phyloP scores from a whole-genome alignment of 1,139 yeast species.

The Geotrichum macrosporum region DNA sequence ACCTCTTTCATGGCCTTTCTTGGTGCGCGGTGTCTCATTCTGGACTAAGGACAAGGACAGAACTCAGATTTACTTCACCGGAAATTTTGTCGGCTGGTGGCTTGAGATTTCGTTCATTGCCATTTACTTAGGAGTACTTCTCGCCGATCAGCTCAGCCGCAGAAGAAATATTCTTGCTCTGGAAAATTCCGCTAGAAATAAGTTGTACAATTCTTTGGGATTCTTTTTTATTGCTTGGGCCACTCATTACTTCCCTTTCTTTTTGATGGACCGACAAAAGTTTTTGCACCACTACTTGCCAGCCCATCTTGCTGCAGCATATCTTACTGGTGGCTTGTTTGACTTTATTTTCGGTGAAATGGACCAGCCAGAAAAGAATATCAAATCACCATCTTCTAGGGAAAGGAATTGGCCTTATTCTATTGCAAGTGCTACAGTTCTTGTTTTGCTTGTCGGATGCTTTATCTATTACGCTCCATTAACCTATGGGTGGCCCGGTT shows the following conservation, averaged over 20 bases:
- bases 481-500: slow-evolving; percentile 71
- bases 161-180: slow-evolving; percentile 65
- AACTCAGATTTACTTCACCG: slow-evolving; percentile 80
- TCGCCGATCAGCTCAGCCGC: slow-evolving; percentile 73
- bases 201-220: slow-evolving; percentile 74
- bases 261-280: slow-evolving; percentile 86
- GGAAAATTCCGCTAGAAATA: slow-evolving; percentile 60
- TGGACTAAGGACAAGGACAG: slow-evolving; percentile 69
- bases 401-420: slow-evolving; percentile 14
- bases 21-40: slow-evolving; percentile 88
- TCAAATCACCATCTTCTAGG: background rate
- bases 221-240: slow-evolving; percentile 86
- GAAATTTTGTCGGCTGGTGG: slow-evolving; percentile 94
- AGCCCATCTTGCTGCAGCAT: slow-evolving; percentile 86
- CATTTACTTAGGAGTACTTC: slow-evolving; percentile 55
- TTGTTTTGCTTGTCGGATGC: slow-evolving; percentile 53
- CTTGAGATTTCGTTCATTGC: slow-evolving; percentile 66
- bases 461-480: slow-evolving; percentile 77
- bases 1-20: slow-evolving; percentile 93
- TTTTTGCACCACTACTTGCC: slow-evolving; percentile 95
- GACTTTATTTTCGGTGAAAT: slow-evolving; percentile 70
- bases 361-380: slow-evolving; percentile 26
- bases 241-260: slow-evolving; percentile 86
- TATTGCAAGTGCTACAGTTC: slow-evolving; percentile 33
- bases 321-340: slow-evolving; percentile 74